phyloP scores from a whole-genome alignment of 2,329 filamentous ascomycete genomes.

The Xylaria sp. region DNA sequence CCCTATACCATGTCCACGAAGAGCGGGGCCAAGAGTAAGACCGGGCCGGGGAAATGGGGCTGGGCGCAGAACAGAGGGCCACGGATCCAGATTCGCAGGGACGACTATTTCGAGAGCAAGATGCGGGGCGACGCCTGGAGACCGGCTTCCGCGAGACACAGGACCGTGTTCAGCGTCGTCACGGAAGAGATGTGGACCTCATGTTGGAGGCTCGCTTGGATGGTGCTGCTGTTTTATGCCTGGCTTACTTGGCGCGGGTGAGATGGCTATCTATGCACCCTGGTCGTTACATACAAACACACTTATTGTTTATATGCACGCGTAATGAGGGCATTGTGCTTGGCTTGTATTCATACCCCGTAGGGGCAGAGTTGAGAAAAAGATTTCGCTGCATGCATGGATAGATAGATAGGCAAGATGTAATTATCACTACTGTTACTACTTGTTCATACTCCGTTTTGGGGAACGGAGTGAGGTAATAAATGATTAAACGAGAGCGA shows the following conservation, averaged over 20 bases:
- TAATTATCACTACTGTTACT: too few species aligned
- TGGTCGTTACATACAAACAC: too few species aligned
- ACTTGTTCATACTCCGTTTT: too few species aligned
- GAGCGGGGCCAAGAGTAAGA: conserved; percentile 2
- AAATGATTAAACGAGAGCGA: too few species aligned
- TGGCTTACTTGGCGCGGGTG: conserved; percentile 70
- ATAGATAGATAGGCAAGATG: not conserved
- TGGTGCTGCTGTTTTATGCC: conserved; percentile 68
- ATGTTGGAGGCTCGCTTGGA: conserved; percentile 66
- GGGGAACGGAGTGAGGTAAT: too few species aligned
- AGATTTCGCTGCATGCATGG: not conserved
- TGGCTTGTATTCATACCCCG: not conserved
- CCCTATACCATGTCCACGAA: not conserved
- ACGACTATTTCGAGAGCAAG: conserved; percentile 53
- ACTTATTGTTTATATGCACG: not conserved
- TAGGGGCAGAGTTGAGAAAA: not conserved
- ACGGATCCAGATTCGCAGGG: conserved; percentile 56
- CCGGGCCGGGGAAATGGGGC: conserved; percentile 47
- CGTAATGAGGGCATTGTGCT: not conserved
- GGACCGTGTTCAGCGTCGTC: conserved; percentile 53
- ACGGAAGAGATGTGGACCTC: conserved; percentile 66
- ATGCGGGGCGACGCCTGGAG: conserved; percentile 34
- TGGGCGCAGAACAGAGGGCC: conserved; percentile 53
- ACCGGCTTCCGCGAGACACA: conserved; percentile 34
- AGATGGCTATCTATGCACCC: not conserved